Conservation (phyloP, 2,329 filamentous ascomycete species). For the Pezizomycotina sp. region DNA sequence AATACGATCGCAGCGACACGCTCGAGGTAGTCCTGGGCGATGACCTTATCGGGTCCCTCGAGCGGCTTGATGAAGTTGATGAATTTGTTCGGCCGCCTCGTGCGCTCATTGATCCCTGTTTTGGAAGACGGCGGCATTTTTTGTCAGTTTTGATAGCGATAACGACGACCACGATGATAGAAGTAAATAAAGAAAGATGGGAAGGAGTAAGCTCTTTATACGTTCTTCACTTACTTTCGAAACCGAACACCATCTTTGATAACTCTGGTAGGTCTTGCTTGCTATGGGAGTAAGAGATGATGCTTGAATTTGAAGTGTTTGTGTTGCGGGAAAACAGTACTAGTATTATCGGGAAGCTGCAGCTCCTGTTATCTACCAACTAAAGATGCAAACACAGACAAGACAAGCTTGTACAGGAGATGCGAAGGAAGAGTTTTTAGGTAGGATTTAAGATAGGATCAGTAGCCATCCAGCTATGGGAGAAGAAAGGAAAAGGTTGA, state of each 20-base stretch:
- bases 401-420: too few species aligned
- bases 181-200: background rate
- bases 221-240: constrained; percentile 20
- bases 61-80: constrained; percentile 78
- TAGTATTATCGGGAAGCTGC: too few species aligned
- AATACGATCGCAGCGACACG: constrained; percentile 55
- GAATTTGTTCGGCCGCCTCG: constrained; percentile 55
- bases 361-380: too few species aligned
- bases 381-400: too few species aligned
- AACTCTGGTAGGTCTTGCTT: too few species aligned
- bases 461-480: too few species aligned
- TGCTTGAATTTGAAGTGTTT: too few species aligned
- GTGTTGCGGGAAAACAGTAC: too few species aligned
- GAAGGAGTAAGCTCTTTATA: background rate
- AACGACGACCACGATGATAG: background rate
- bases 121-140: background rate
- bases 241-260: constrained; percentile 21
- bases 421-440: too few species aligned
- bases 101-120: constrained; percentile 51
- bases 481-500: too few species aligned
- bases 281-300: too few species aligned
- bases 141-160: background rate
- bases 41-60: constrained; percentile 43
- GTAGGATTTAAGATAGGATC: too few species aligned
- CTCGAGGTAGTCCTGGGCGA: constrained; percentile 54